Conservation (phyloP, 2,329 filamentous ascomycete species). For the Colletotrichum sp. region DNA sequence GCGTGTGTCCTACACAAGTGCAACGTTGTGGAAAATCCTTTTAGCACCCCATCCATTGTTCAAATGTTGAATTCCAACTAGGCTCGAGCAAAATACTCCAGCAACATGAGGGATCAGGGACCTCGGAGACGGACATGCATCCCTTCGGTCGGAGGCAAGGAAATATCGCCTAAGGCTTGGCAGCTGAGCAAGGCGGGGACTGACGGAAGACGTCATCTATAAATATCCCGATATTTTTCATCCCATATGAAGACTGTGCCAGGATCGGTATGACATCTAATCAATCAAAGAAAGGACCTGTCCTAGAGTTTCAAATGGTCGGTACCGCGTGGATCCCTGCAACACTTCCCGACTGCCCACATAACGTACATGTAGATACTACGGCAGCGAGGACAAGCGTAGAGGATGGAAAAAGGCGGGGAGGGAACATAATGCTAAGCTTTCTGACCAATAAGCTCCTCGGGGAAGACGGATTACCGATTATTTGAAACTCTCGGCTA, state of each 20-base stretch:
- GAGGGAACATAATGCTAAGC: background rate
- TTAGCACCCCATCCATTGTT: background rate
- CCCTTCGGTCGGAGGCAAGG: background rate
- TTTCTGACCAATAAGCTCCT: background rate
- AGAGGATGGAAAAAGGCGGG: background rate
- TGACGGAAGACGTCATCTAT: background rate
- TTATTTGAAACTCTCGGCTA: background rate
- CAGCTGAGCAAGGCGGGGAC: background rate
- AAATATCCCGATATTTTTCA: background rate
- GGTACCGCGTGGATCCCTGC: background rate
- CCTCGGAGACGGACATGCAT: background rate
- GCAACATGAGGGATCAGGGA: background rate
- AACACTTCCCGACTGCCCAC: background rate
- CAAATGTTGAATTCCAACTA: background rate
- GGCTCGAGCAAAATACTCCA: background rate
- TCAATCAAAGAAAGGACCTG: background rate
- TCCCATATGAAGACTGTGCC: background rate
- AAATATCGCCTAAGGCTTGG: background rate
- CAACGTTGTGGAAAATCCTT: background rate
- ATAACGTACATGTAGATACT: background rate
- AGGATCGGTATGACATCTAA: background rate
- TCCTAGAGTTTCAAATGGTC: background rate
- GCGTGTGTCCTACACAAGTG: fast-evolving
- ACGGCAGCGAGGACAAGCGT: background rate
- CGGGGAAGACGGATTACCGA: background rate